Evolutionary conservation across 2,329 filamentous ascomycete genomes (phyloP).

Genomic region (Colletotrichum karsti): DNA sequence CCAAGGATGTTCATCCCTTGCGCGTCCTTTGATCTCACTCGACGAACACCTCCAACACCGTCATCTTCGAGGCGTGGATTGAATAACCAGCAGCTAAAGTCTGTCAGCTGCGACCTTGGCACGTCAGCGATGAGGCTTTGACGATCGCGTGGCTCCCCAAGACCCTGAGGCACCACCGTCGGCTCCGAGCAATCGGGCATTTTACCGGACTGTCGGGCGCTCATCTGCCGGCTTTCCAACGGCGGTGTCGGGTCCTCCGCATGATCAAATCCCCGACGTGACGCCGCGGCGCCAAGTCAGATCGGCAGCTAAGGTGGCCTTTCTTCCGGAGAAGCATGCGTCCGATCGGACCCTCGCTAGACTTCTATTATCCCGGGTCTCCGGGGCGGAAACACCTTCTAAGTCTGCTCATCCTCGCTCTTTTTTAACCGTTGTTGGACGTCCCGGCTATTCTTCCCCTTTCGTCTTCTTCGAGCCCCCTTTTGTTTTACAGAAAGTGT

Average conservation of each 20-base stretch:
- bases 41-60: background rate
- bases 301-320: background rate
- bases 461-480: background rate
- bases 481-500: background rate
- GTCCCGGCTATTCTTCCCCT: background rate
- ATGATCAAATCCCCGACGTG: background rate
- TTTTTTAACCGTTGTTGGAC: background rate
- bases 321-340: background rate
- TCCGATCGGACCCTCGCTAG: background rate
- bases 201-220: background rate
- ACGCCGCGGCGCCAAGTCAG: conserved; percentile 1
- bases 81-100: background rate
- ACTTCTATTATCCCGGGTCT: too few species aligned
- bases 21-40: conserved; percentile 3
- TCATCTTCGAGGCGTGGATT: background rate
- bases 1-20: conserved; percentile 5
- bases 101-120: background rate
- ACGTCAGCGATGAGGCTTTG: background rate
- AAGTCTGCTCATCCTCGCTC: background rate
- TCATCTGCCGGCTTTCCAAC: background rate
- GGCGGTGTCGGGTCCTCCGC: background rate
- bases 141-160: background rate
- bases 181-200: background rate
- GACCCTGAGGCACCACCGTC: background rate
- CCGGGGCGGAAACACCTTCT: background rate